A percentile compares a stretch with the other conserved stretches of the same genome.
phyloP scores from a whole-genome alignment of 2,329 filamentous ascomycete species.

The Diaporthe ilicicola region DNA sequence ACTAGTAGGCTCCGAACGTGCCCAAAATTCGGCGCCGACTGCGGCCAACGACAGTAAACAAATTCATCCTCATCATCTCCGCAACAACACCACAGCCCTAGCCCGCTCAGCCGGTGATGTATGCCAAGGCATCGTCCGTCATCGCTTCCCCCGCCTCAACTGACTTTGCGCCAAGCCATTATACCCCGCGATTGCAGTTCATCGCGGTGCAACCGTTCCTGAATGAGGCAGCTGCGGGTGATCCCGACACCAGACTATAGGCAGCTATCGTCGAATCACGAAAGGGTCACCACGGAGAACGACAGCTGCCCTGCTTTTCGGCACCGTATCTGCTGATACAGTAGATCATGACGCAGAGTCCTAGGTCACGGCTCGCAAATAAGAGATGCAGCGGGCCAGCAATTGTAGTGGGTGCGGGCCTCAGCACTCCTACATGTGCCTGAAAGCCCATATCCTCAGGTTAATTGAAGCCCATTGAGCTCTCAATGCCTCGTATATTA shows the following conservation, averaged over 20 bases:
- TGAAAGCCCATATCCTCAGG: background rate
- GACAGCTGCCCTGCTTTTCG: background rate
- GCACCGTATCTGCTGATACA: background rate
- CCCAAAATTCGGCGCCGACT: too few relatives aligned
- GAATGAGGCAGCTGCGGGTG: conserved; percentile 11
- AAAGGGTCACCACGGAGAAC: background rate
- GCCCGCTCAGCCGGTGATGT: background rate
- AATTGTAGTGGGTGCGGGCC: background rate
- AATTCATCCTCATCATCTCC: too few relatives aligned
- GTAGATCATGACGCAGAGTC: background rate
- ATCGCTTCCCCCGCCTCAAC: background rate
- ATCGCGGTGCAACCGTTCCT: background rate
- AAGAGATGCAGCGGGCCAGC: background rate
- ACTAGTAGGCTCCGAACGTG: too few relatives aligned
- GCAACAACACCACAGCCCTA: background rate
- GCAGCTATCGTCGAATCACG: background rate
- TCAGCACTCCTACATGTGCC: background rate
- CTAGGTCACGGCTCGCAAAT: background rate
- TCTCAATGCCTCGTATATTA: background rate
- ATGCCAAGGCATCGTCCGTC: conserved; percentile 8
- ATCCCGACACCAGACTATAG: background rate
- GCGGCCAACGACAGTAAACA: too few relatives aligned
- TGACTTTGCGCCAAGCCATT: background rate
- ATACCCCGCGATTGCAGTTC: conserved; percentile 13
- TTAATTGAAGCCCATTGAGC: background rate